Evolutionary conservation across 73 alveolate species (phyloP).

Genomic region (Paramecium octaurelia): DNA sequence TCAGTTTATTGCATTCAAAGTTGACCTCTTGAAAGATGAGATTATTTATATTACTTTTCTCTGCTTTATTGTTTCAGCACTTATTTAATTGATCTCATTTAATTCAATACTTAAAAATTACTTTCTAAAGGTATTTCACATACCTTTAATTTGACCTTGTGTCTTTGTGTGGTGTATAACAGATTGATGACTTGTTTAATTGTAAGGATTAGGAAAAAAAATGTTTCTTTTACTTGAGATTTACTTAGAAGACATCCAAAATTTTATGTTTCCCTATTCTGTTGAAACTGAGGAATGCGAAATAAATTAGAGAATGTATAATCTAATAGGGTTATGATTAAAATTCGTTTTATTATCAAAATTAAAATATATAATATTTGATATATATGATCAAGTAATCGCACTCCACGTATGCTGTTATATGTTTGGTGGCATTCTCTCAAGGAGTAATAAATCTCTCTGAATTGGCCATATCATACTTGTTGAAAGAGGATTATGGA

Average conservation of each 20-base stretch:
- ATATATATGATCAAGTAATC: background rate
- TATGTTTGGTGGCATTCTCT: constrained; percentile 44
- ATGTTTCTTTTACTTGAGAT: background rate
- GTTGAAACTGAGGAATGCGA: background rate
- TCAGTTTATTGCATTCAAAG: background rate
- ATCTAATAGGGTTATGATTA: background rate
- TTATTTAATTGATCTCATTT: background rate
- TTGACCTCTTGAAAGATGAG: background rate
- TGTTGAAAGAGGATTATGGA: constrained; percentile 63
- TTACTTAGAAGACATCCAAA: background rate
- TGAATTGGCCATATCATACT: constrained; percentile 62
- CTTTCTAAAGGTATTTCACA: background rate
- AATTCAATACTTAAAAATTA: background rate
- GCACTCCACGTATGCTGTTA: constrained; percentile 33
- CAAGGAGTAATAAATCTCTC: constrained; percentile 62
- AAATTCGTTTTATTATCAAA: background rate
- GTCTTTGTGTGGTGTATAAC: background rate
- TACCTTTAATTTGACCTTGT: background rate
- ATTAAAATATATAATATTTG: background rate
- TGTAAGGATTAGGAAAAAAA: background rate
- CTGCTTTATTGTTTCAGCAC: background rate
- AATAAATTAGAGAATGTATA: background rate
- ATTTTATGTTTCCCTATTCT: background rate
- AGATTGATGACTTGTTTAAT: background rate
- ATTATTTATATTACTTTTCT: background rate